Evolutionary conservation across 148 eudicot species (phyloP), one percentile per base, ranked within the genome.

Genomic region (Persicaria tinctoria): DNA sequence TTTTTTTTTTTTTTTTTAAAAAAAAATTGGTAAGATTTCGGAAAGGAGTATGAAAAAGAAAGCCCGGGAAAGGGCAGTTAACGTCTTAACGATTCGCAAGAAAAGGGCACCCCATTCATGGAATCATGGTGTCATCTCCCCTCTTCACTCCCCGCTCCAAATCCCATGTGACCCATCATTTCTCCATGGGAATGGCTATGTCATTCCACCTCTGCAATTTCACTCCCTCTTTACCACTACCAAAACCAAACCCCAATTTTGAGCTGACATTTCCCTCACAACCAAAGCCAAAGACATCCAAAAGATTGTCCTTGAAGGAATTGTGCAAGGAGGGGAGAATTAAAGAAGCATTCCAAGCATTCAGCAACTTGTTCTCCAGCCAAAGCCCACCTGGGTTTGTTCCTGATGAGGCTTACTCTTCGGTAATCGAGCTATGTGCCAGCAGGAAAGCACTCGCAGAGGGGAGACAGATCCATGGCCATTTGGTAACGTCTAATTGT

Each of bases 391-490:
- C 74, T 45, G 79, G 68, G 20, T 80, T 75, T 41, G 82, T 82
- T 63, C 76, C 77, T 46, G 93, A 88, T 76, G 89, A 87, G 78
- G 90, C 81, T 47, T 90, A 84, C 83, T 80, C 97, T 14, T 75
- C 80, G 47, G 76, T 84, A 70, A 89, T 93, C 59, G 97, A 93
- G 75, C 86, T 86, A 46, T 91, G 97, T 76, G 92, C 91, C 1
- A 80, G 75, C 38, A 76, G 80, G 72, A 84, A 86, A 72, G 82
- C 85, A 38, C 63, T 91, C 13, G 47, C 46, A 9, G 83, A 80
- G 76, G 95, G 90, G 20, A 53, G 79, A 55, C 95, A 89, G 77
- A 82, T 94, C 49, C 98, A 94, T 83, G 74, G 90, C 75, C 97
- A 78, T 73, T 51, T 90, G 38, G 46, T 86, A 64, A 86, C 81